Conservation (phyloP, 805 yeast species). For the Kodamaea hsintzibuensis region DNA sequence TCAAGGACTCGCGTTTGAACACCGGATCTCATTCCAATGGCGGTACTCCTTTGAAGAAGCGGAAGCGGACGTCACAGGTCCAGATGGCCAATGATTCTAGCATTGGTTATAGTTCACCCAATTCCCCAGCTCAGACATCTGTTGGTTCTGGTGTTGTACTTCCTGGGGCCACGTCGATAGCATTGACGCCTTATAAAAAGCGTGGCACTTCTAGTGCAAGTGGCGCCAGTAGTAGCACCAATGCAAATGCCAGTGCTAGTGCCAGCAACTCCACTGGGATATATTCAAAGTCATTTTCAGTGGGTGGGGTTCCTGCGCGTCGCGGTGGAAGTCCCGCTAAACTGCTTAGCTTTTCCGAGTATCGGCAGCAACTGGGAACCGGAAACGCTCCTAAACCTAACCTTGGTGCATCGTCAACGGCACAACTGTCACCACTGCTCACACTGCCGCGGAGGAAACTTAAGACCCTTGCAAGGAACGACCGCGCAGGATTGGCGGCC, state of each 20-base stretch:
- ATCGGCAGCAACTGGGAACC: constrained; percentile 10
- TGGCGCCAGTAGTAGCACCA: too few species aligned
- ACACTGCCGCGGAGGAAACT: neutral
- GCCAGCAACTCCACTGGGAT: constrained; percentile 1
- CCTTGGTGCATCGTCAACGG: neutral
- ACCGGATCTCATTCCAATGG: constrained; percentile 12
- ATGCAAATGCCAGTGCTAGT: too few species aligned
- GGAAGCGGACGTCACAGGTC: constrained; percentile 9
- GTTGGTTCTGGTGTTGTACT: neutral
- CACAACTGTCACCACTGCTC: constrained; percentile 12
- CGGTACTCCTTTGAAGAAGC: constrained; percentile 12
- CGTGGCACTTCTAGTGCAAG: constrained; percentile 10
- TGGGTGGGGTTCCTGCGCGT: neutral
- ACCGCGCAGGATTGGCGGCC: constrained; percentile 42
- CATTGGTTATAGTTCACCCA: neutral
- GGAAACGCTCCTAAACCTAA: neutral
- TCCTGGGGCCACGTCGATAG: constrained; percentile 11
- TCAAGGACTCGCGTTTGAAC: constrained; percentile 32
- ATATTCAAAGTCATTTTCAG: constrained; percentile 14
- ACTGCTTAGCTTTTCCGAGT: constrained; percentile 29
- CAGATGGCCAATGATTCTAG: neutral
- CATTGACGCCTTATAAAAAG: constrained; percentile 19
- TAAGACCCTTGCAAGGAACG: constrained; percentile 18
- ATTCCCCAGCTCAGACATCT: constrained; percentile 1
- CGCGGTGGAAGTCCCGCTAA: constrained; percentile 7